Conservation (phyloP, 2,329 filamentous ascomycete species). For the Penicillium sp. region DNA sequence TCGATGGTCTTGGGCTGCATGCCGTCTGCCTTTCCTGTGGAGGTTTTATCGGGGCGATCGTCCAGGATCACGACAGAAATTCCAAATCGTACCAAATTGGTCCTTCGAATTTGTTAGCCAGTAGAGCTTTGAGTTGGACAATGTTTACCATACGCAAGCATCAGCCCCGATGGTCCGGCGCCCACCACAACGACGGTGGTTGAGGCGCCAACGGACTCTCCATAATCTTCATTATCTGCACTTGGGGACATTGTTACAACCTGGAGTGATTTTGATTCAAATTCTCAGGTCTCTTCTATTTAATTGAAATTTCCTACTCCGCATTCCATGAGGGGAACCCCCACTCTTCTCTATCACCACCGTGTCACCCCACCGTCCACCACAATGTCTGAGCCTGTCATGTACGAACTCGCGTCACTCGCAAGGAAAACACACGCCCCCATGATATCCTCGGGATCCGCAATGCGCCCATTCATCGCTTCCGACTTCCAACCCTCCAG, state of each 20-base stretch:
- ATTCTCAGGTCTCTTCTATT: not conserved
- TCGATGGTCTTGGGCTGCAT: conserved; percentile 78
- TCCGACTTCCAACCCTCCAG: conserved; percentile 53
- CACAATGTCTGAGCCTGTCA: conserved; percentile 49
- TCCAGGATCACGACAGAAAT: conserved; percentile 68
- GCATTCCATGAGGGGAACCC: conserved; percentile 11
- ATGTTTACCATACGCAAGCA: conserved; percentile 39
- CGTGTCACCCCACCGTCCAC: conserved; percentile 48
- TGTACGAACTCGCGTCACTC: conserved; percentile 50
- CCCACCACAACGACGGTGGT: conserved; percentile 42
- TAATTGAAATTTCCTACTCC: conserved; percentile 2
- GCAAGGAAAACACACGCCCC: conserved; percentile 52
- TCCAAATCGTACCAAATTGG: conserved; percentile 64
- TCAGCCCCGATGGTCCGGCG: conserved; percentile 48
- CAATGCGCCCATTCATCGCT: conserved; percentile 51
- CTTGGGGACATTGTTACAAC: conserved; percentile 29
- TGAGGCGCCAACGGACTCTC: conserved; percentile 15
- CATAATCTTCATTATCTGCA: conserved; percentile 30
- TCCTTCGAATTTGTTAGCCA: conserved; percentile 36
- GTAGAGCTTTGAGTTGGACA: conserved; percentile 20
- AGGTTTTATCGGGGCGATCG: conserved; percentile 67
- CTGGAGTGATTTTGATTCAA: not conserved
- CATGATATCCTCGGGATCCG: conserved; percentile 53
- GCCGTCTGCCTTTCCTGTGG: conserved; percentile 69
- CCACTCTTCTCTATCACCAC: conserved; percentile 33